These are phyloP conservation scores for Suillus spraguei DNA, from an alignment of 768 basidiomycete genomes.

Conservation along the genomic window DNA sequence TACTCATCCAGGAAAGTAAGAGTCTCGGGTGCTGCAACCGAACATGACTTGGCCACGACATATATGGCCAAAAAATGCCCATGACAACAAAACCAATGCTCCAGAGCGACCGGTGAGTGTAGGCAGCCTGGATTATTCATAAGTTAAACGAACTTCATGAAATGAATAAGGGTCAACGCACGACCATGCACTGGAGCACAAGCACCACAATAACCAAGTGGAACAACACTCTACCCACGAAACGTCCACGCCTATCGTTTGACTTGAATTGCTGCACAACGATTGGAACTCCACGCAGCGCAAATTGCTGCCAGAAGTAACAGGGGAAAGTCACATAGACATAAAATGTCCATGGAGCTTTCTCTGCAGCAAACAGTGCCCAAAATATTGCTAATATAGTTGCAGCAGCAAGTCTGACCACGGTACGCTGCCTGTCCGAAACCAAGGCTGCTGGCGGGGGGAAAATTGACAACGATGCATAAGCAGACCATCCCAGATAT, in stretches of 20 bases:
- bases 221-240: neutral
- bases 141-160: conserved; percentile 3
- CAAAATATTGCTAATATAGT: conserved; percentile 41
- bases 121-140: conserved; percentile 53
- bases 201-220: conserved; percentile 35
- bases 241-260: neutral
- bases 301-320: conserved; percentile 73
- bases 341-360: conserved; percentile 72
- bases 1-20: conserved; percentile 44
- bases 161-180: conserved; percentile 37
- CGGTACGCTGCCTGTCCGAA: conserved; percentile 15
- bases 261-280: conserved; percentile 12
- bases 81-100: conserved; percentile 62
- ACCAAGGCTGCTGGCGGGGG: conserved; percentile 22
- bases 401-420: conserved; percentile 30
- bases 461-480: conserved; percentile 59
- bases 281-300: conserved; percentile 24
- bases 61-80: conserved; percentile 66
- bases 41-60: conserved; percentile 45
- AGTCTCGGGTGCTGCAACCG: conserved; percentile 30
- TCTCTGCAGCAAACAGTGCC: conserved; percentile 59
- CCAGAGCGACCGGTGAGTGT: conserved; percentile 74
- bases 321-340: conserved; percentile 74
- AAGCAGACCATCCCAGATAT: conserved; percentile 80
- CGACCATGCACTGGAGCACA: conserved; percentile 72